Conservation (phyloP, 768 basidiomycete species). For the Strobilomyces confusus region DNA sequence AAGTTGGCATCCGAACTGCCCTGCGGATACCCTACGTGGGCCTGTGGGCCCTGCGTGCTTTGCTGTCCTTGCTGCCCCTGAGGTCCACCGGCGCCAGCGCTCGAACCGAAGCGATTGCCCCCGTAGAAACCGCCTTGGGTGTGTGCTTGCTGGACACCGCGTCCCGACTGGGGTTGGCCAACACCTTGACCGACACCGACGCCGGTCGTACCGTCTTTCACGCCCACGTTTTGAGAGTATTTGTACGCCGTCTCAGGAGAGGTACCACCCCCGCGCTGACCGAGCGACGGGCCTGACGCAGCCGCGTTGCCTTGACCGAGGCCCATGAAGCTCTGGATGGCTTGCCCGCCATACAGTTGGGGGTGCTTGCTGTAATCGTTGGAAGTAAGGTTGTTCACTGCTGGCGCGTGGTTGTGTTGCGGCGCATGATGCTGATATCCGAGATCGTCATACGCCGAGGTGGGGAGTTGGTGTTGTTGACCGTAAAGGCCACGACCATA, state of each 20-base stretch:
- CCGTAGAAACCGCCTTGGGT: conserved; percentile 45
- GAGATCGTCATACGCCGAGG: conserved; percentile 47
- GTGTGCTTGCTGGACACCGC: conserved; percentile 43
- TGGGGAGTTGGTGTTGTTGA: conserved; percentile 49
- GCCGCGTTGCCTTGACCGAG: conserved; percentile 43
- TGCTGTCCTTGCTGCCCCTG: conserved; percentile 47
- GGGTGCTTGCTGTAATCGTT: conserved; percentile 45
- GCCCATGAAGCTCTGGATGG: conserved; percentile 71
- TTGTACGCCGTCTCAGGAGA: conserved; percentile 77
- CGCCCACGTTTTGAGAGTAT: conserved; percentile 48
- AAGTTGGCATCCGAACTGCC: conserved; percentile 62
- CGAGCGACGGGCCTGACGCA: conserved; percentile 44
- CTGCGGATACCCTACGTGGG: conserved; percentile 47
- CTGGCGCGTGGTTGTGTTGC: conserved; percentile 53
- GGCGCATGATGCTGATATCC: conserved; percentile 53
- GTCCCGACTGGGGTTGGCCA: conserved; percentile 36
- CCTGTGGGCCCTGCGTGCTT: conserved; percentile 30
- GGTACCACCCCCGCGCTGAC: conserved; percentile 42
- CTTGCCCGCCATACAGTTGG: conserved; percentile 46
- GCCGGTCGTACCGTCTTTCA: conserved; percentile 56
- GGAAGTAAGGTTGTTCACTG: conserved; percentile 36
- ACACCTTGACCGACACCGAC: conserved; percentile 38
- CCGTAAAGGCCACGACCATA: conserved; percentile 65
- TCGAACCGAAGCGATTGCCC: conserved; percentile 40
- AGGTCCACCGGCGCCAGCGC: conserved; percentile 41